Conservation (phyloP, 768 basidiomycete genomes). For the Auricularia sp. region DNA sequence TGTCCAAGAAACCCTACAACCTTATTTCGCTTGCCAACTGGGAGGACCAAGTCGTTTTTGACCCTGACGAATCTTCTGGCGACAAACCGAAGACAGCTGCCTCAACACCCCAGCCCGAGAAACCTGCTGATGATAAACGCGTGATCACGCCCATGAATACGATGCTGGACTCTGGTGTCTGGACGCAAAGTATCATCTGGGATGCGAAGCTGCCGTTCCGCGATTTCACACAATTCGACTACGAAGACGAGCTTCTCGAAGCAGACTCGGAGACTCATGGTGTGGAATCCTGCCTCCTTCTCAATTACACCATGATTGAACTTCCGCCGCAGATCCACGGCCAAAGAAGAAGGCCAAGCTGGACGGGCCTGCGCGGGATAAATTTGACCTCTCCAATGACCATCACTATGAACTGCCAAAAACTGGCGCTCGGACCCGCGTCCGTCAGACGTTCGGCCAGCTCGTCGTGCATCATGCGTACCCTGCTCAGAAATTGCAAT, state of each 20-base stretch:
- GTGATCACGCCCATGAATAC: slow-evolving; percentile 71
- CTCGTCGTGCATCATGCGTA: slow-evolving; percentile 94
- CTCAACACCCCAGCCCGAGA: slow-evolving; percentile 14
- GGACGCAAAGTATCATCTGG: slow-evolving; percentile 91
- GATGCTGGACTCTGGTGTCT: slow-evolving; percentile 70
- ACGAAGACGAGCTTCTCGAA: slow-evolving; percentile 54
- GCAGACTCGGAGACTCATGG: slow-evolving; percentile 49
- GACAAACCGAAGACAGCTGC: slow-evolving; percentile 6
- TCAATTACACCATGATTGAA: slow-evolving; percentile 5
- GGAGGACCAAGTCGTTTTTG: slow-evolving; percentile 80
- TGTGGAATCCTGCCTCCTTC: neutral
- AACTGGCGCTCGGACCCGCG: slow-evolving; percentile 77
- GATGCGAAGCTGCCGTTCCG: slow-evolving; percentile 62
- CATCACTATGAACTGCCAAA: slow-evolving; percentile 89
- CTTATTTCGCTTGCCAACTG: slow-evolving; percentile 79
- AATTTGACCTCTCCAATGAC: slow-evolving; percentile 95
- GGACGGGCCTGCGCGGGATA: slow-evolving; percentile 66
- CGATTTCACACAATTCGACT: slow-evolving; percentile 72
- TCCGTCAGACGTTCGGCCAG: slow-evolving; percentile 94
- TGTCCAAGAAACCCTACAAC: slow-evolving; percentile 63
- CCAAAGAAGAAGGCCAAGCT: slow-evolving; percentile 32
- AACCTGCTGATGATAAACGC: slow-evolving; percentile 25
- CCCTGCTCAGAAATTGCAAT: slow-evolving; percentile 86
- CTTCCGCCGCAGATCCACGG: neutral
- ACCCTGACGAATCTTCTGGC: slow-evolving; percentile 28